These are phyloP conservation scores for Fulvia fulva DNA, from an alignment of 2,329 filamentous ascomycete species.

Conservation along the genomic window DNA sequence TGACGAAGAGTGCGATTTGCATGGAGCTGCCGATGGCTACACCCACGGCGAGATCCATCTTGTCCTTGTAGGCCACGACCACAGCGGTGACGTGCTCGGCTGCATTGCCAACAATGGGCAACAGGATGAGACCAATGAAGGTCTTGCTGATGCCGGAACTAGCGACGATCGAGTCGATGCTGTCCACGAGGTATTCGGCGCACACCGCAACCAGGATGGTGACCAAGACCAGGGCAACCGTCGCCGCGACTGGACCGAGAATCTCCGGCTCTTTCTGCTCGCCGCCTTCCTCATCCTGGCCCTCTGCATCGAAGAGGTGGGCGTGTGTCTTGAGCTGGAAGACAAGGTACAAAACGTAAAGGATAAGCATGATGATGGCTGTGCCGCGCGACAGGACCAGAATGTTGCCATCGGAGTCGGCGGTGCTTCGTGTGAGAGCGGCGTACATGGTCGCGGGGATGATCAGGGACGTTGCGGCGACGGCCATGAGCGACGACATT, in stretches of 20 bases:
- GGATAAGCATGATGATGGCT: constrained; percentile 50
- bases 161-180: constrained; percentile 52
- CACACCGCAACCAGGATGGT: constrained; percentile 49
- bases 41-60: constrained; percentile 55
- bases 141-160: constrained; percentile 51
- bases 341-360: constrained; percentile 53
- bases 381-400: constrained; percentile 51
- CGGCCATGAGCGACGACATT: constrained; percentile 60
- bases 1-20: constrained; percentile 57
- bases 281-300: constrained; percentile 29
- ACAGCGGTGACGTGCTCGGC: constrained; percentile 55
- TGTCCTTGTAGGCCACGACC: constrained; percentile 54
- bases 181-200: constrained; percentile 53
- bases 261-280: constrained; percentile 38
- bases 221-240: constrained; percentile 45
- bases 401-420: constrained; percentile 42
- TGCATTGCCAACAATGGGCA: constrained; percentile 56
- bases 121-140: constrained; percentile 54
- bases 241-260: constrained; percentile 44
- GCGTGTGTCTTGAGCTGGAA: constrained; percentile 53
- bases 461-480: constrained; percentile 52
- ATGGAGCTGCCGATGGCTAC: constrained; percentile 53
- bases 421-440: constrained; percentile 38
- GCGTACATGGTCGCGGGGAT: constrained; percentile 53
- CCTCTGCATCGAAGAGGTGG: constrained; percentile 44